Conservation (phyloP, 2,329 filamentous ascomycete genomes). For the Graphium sp. region DNA sequence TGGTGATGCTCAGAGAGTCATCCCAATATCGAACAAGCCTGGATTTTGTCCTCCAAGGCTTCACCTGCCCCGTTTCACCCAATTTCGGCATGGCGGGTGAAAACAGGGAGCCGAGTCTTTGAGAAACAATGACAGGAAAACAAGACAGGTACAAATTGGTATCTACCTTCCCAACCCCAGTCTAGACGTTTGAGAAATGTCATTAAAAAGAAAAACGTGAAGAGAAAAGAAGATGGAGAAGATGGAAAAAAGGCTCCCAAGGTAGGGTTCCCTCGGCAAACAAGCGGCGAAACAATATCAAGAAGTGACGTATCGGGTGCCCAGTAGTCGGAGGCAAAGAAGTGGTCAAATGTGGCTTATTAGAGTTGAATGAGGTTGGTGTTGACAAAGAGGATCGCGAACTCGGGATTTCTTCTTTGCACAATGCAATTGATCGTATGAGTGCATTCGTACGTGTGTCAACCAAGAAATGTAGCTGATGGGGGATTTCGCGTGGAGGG, state of each 20-base stretch:
- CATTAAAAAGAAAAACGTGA: slow-evolving; percentile 3
- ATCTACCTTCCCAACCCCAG: slow-evolving; percentile 1
- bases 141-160: background rate
- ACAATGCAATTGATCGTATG: no score
- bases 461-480: no score
- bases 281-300: slow-evolving; percentile 1
- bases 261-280: background rate
- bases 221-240: slow-evolving; percentile 5
- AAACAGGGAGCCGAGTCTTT: no score
- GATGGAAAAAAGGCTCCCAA: background rate
- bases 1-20: no score
- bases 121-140: background rate
- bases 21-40: no score
- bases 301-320: background rate
- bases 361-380: background rate
- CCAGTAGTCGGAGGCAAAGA: slow-evolving; percentile 6
- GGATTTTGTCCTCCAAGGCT: no score
- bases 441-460: no score
- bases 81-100: no score
- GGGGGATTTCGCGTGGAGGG: no score
- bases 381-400: background rate
- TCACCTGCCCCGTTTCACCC: no score
- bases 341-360: slow-evolving; percentile 6
- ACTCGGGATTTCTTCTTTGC: no score
- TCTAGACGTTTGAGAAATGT: background rate